Evolutionary conservation across 345 rosid genomes (phyloP), one percentile per base, ranked within the genome.

Genomic region (Gossypium australe): DNA sequence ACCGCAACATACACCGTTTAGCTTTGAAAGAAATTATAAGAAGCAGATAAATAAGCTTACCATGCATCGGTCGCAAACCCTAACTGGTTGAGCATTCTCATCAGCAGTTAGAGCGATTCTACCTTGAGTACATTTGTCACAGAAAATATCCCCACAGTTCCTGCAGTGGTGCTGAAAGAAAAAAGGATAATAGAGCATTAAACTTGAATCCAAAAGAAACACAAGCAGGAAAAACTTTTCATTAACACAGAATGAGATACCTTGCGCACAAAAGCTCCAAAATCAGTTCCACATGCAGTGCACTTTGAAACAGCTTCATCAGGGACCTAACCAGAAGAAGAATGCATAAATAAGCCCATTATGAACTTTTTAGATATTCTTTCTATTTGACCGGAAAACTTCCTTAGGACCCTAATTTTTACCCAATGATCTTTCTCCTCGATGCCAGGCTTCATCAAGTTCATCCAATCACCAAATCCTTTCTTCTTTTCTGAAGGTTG

Each of bases 391-490:
- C 18, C 22, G 3, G 27, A 5, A 45, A 34, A 53, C 17, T 55
- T 53, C 52, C 48, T 47, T 25, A 11, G 7, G 55, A 43, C 16
- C 70, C 53, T 56, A 60, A 66, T 52, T 77, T 62, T 79, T 78
- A 90, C 94, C 97, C 94, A 92, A 79, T 96, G 95, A 82, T 96
- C 98, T 82, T 96, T 96, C 87, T 93, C 99, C 79, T 96, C 99
- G 45, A 85, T 90, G 57, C 82, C 91, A 74, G 95, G 99, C 89
- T 93, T 96, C 29, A 93, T 89, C 53, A 83, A n/a, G 87, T 87
- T 92, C 90, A 96, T 85, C 99, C 97, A 96, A 75, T 96, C 95
- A 78, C 81, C 77, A 72, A 95, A 74, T 14, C 94, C 98, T 79
- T 87, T 93, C 79, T 88, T 96, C 85, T 80, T 93, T 76, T 93